Base-by-base conservation (phyloP, 208 protist genomes). In the Leishmania arabica region DNA sequence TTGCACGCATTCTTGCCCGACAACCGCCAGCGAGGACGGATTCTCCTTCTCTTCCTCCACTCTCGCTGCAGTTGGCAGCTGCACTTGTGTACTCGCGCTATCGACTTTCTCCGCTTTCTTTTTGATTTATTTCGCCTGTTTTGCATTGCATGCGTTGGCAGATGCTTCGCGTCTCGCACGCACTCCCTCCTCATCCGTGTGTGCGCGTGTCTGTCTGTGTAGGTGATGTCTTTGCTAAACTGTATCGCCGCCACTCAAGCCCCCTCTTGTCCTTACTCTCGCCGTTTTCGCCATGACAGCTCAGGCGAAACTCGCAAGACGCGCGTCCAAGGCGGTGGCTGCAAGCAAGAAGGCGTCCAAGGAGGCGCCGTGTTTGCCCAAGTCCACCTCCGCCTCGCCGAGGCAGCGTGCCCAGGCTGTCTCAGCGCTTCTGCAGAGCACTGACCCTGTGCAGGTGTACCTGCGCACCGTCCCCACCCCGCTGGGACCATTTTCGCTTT, bases 401-500 rank as follows among this genome's bases (percentile, higher is more conserved):
- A 0, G 27, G 79, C 24, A 42, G 47, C 72, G 49, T 76, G 45
- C 42, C 24, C 42, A 54, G 69, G 7, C 24, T 27, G 69, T 13
- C 42, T 53, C 69, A 54, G 69, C 40, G 9, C 45, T 24, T 19
- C 24, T 73, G 27, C 6, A 17, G 42, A 73, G 31, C 31, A 34
- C 51, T 24, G 24, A 37, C 27, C 45, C 76, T 8, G 45, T 95
- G 51, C 82, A 72, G 62, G 74, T 95, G 54, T 87, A 87, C 75
- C 88, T 89, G 62, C 85, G 83, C 75, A 80, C 82, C 47, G 78
- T 89, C 34, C 70, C 84, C 7, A 91, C 92, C 1, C 87, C 88
- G 0, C 77, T 91, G 13, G 92, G 92, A 11, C 84, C 83, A 21
- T 92, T 93, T 75, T 88, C 86, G 42, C 27, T 95, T 49, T 89